Evolutionary conservation across 176 grass and related monocot genomes (phyloP).

Genomic region (Zoysia pacifica): DNA sequence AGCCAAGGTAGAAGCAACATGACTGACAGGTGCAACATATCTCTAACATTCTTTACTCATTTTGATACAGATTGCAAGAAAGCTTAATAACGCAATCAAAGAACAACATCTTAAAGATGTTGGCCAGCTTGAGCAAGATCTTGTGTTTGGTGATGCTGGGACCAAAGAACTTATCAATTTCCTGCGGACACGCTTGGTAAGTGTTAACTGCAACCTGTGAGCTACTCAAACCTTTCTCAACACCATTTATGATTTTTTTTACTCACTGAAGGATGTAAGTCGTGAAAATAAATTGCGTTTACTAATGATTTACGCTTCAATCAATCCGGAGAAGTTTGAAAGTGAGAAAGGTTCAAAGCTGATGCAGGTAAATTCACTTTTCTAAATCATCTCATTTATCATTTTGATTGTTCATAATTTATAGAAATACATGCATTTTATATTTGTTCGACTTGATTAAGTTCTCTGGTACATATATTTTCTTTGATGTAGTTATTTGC

Average conservation of each 20-base stretch:
- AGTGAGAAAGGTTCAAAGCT: constrained; percentile 65
- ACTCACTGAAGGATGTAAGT: constrained; percentile 60
- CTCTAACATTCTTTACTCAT: constrained; percentile 6
- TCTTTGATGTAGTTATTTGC: not conserved
- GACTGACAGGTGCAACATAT: too few relatives aligned
- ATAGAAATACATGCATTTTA: not conserved
- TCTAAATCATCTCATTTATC: not conserved
- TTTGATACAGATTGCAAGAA: constrained; percentile 72
- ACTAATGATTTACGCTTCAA: constrained; percentile 68
- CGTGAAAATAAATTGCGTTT: constrained; percentile 75
- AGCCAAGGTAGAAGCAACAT: too few relatives aligned
- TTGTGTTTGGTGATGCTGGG: constrained; percentile 81
- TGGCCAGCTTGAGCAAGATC: constrained; percentile 81
- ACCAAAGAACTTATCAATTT: constrained; percentile 82
- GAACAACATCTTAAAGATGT: constrained; percentile 67
- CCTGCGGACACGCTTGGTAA: constrained; percentile 64
- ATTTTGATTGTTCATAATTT: not conserved
- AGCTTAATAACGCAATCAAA: constrained; percentile 67
- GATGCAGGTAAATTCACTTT: constrained; percentile 66
- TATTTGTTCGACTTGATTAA: not conserved
- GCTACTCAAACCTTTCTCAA: not conserved
- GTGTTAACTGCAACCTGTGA: constrained; percentile 18
- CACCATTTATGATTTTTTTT: constrained; percentile 29
- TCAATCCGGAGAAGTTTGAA: constrained; percentile 77
- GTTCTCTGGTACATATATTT: not conserved